phyloP scores from a whole-genome alignment of 106 monocot genomes.

The Cymbidium sinense region DNA sequence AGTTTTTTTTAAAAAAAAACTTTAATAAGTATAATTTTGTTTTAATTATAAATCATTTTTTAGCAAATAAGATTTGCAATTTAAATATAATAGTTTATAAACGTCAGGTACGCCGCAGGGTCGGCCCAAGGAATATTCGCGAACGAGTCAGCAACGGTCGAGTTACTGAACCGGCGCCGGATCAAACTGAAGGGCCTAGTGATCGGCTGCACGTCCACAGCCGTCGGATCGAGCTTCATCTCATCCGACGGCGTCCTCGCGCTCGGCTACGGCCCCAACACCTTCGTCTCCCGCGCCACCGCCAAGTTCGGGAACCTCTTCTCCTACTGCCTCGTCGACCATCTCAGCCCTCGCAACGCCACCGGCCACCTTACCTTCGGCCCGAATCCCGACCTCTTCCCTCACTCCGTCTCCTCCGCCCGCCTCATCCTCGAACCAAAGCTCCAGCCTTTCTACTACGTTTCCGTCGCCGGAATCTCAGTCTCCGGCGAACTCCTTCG shows the following conservation, averaged over 20 bases:
- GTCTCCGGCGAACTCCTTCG: conserved; percentile 37
- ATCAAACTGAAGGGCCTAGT: conserved; percentile 53
- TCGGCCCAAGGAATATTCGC: conserved; percentile 64
- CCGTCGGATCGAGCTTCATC: conserved; percentile 41
- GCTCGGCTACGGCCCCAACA: conserved; percentile 68
- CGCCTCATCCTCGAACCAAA: conserved; percentile 26
- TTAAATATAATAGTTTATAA: too few species aligned
- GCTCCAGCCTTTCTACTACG: conserved; percentile 57
- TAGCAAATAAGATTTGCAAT: too few species aligned
- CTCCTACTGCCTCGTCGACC: conserved; percentile 98
- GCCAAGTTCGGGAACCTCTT: conserved; percentile 54
- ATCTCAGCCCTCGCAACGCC: conserved; percentile 79
- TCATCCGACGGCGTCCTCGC: conserved; percentile 75
- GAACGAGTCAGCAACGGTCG: conserved; percentile 66
- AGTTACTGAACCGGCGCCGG: conserved; percentile 25
- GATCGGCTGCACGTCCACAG: conserved; percentile 71
- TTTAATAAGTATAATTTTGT: too few species aligned
- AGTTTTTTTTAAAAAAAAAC: neutral
- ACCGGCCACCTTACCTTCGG: conserved; percentile 82
- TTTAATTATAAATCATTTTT: too few species aligned
- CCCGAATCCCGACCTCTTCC: conserved; percentile 10
- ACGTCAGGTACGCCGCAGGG: conserved; percentile 49
- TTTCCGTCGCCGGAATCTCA: conserved; percentile 51
- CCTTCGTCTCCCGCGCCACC: conserved; percentile 53
- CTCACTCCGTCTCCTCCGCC: neutral